Conservation (phyloP, 2,329 filamentous ascomycete species). For the Tolypocladium nubicola region DNA sequence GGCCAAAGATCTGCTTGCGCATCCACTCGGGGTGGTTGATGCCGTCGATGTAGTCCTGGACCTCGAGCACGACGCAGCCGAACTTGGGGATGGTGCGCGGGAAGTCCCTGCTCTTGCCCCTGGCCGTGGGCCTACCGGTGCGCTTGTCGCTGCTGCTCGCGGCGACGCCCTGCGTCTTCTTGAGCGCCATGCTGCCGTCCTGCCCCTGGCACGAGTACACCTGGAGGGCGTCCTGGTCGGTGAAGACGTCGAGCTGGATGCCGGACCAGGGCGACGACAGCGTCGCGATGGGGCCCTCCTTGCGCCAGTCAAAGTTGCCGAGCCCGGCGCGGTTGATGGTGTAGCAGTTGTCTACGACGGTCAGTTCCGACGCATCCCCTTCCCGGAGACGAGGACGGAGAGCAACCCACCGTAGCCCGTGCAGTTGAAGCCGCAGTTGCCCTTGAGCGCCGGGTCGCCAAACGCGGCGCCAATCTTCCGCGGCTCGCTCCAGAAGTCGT, state of each 20-base stretch:
- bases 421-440: conserved; percentile 74
- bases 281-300: conserved; percentile 48
- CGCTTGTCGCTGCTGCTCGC: conserved; percentile 14
- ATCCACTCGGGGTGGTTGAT: conserved; percentile 91
- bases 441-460: conserved; percentile 46
- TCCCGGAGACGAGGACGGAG: not conserved
- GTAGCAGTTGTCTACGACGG: conserved; percentile 52
- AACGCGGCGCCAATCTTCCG: conserved; percentile 71
- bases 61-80: conserved; percentile 83
- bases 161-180: conserved; percentile 55
- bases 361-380: not conserved
- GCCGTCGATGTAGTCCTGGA: conserved; percentile 86
- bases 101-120: conserved; percentile 29
- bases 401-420: conserved; percentile 62
- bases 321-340: conserved; percentile 51
- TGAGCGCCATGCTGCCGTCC: conserved; percentile 60
- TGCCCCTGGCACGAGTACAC: conserved; percentile 75
- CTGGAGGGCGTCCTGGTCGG: conserved; percentile 81
- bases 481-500: conserved; percentile 73
- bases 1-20: conserved; percentile 53
- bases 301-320: conserved; percentile 53
- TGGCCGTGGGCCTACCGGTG: conserved; percentile 10
- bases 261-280: conserved; percentile 68
- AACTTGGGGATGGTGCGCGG: conserved; percentile 60
- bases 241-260: conserved; percentile 71